Conservation (phyloP, 805 yeast genomes). For the Kazachstania taianensis region DNA sequence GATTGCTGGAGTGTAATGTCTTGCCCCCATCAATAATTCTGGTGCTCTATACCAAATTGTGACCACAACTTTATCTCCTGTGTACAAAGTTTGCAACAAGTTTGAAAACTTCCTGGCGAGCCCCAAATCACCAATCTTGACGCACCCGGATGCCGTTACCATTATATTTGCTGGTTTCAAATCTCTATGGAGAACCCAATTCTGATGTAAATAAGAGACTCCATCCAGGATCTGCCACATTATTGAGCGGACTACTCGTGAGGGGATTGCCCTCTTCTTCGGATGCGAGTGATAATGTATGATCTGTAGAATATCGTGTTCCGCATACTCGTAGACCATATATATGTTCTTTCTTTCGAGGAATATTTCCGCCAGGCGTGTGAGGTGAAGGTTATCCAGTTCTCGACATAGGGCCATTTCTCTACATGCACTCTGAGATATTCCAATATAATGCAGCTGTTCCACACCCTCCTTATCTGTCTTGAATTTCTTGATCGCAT, state of each 20-base stretch:
- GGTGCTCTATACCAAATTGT: slow-evolving; percentile 97
- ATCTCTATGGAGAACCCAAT: slow-evolving; percentile 94
- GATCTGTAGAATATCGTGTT: slow-evolving; percentile 87
- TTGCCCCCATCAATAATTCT: slow-evolving; percentile 77
- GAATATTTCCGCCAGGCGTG: slow-evolving; percentile 70
- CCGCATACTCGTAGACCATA: slow-evolving; percentile 94
- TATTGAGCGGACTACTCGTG: slow-evolving; percentile 67
- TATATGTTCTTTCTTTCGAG: slow-evolving; percentile 83
- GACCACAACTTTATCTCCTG: slow-evolving; percentile 93
- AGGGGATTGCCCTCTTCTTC: slow-evolving; percentile 68
- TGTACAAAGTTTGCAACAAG: slow-evolving; percentile 74
- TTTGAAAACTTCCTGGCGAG: slow-evolving; percentile 80
- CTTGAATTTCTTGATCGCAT: slow-evolving; percentile 92
- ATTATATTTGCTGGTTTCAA: slow-evolving; percentile 95
- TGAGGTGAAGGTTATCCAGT: slow-evolving; percentile 67
- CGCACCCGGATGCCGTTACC: slow-evolving; percentile 85
- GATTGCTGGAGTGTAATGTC: slow-evolving; percentile 87
- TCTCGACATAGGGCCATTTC: slow-evolving; percentile 95
- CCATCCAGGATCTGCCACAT: slow-evolving; percentile 92
- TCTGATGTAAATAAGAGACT: slow-evolving; percentile 81
- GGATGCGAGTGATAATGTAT: slow-evolving; percentile 93
- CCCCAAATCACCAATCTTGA: slow-evolving; percentile 92
- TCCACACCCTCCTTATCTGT: slow-evolving; percentile 84
- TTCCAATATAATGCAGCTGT: slow-evolving; percentile 81
- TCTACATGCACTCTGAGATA: slow-evolving; percentile 89